Evolutionary conservation across 2,329 filamentous ascomycete genomes (phyloP), one percentile per base, ranked within the genome.

Genomic region (Diaporthe ampelina): DNA sequence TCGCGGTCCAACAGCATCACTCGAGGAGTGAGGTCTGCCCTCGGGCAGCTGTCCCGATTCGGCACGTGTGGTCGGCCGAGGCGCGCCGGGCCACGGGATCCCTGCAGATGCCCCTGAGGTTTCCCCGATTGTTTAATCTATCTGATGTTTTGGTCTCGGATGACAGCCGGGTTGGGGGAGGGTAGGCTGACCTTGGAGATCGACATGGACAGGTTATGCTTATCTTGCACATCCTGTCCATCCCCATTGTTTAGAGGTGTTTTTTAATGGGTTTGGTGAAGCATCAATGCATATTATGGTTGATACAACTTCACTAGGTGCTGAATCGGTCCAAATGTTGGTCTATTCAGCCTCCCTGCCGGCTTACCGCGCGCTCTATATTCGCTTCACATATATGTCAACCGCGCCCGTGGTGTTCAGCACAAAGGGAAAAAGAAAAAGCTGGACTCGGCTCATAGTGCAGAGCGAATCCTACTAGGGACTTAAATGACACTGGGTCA

Each of bases 1-100:
- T 67, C 48, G 48, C n/a, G n/a, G 7, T n/a, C 17, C 21, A n/a
- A 58, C 37, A 15, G 48, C 48, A 52, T 10, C n/a, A 9, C n/a
- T 24, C 7, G n/a, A 5, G 10, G 45, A 52, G 48, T 24, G 48
- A 52, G 48, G 48, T 52, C 15, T 13, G 21, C 7, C n/a, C 40
- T 72, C 70, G 70, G 70, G 70, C 45, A 65, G 70, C 45, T 72
- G 70, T 67, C 70, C 70, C 26, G 26, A 72, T 65, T 35, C 37
- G 70, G 59, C 17, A 58, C 10, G 45, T 9, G 26, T 37, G 26
- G 61, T 67, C 61, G 48, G 58, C 58, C 48, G 56, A 65, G 70
- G 24, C 26, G 35, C 17, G 43, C 15, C 15, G 15, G 40, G 61
- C 29, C 43, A 10, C 8, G 13, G 45, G 43, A 67, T 67, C 58